These are phyloP conservation scores for Eucalyptus rudis DNA, from an alignment of 345 rosid species.

Conservation along the genomic window DNA sequence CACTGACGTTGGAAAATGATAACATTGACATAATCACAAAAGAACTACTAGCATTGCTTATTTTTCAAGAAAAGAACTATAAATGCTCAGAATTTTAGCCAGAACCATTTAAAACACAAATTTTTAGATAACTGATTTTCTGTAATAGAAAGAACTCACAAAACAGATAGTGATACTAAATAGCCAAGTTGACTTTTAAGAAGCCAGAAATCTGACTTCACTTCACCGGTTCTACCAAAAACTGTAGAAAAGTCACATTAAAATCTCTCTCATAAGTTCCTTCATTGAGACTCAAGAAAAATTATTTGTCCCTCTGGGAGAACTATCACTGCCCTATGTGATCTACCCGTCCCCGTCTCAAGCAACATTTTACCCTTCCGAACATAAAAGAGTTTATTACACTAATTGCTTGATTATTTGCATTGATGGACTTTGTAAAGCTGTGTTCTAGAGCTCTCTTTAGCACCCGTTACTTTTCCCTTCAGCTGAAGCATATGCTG, in stretches of 20 bases:
- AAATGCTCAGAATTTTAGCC: not conserved
- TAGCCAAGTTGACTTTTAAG: not conserved
- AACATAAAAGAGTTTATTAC: not conserved
- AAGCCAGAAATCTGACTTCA: not conserved
- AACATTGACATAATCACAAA: not conserved
- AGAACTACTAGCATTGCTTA: not conserved
- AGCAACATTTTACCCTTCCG: not conserved
- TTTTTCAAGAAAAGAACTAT: not conserved
- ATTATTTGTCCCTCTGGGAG: not conserved
- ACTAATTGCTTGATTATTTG: not conserved
- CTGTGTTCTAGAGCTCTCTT: not conserved
- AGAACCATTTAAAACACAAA: not conserved
- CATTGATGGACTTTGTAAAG: not conserved
- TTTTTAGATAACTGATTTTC: not conserved
- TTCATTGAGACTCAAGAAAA: not conserved
- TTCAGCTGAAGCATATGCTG: not conserved
- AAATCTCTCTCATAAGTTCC: not conserved
- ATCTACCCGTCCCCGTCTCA: not conserved
- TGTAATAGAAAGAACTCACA: not conserved
- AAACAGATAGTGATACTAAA: not conserved
- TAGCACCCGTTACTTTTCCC: not conserved
- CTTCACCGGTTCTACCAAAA: not conserved
- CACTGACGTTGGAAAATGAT: not conserved
- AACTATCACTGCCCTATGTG: not conserved
- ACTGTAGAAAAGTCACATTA: not conserved